Evolutionary conservation across 805 yeast genomes (phyloP).

Genomic region (Monosporozyma aerobia): DNA sequence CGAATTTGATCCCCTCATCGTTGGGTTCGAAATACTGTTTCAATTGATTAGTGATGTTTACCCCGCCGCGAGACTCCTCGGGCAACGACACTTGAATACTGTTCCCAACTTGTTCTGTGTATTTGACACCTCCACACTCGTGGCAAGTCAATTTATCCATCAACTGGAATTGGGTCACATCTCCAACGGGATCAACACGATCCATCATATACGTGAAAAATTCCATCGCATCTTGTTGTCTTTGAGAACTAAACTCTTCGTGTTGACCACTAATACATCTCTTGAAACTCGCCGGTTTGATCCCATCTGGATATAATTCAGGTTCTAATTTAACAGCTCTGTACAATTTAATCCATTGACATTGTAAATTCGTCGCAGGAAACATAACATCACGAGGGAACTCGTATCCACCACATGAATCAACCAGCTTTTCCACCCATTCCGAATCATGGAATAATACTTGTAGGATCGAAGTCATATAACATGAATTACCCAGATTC

Average conservation of each 20-base stretch:
- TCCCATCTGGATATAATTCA: constrained; percentile 58
- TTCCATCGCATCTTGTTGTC: constrained; percentile 94
- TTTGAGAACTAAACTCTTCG: constrained; percentile 72
- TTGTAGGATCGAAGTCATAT: constrained; percentile 75
- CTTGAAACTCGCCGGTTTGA: constrained; percentile 71
- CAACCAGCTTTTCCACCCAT: constrained; percentile 23
- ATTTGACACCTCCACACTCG: constrained; percentile 51
- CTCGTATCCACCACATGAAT: constrained; percentile 15
- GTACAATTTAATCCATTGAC: constrained; percentile 69
- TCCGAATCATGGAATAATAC: constrained; percentile 41
- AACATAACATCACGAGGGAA: constrained; percentile 35
- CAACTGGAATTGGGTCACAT: constrained; percentile 35
- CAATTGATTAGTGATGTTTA: constrained; percentile 36
- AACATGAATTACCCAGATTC: constrained; percentile 90
- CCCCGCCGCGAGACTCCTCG: constrained; percentile 33
- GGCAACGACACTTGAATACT: constrained; percentile 48
- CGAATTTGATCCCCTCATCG: constrained; percentile 51
- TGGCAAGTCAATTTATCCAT: constrained; percentile 51
- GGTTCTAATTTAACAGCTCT: constrained; percentile 55
- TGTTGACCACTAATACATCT: constrained; percentile 76
- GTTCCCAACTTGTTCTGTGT: constrained; percentile 49
- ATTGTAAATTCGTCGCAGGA: constrained; percentile 57
- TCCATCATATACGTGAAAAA: constrained; percentile 63
- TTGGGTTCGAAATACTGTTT: constrained; percentile 36
- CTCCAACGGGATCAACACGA: constrained; percentile 40